phyloP scores from a whole-genome alignment of 2,329 filamentous ascomycete genomes.

The Furcasterigmium sp. region DNA sequence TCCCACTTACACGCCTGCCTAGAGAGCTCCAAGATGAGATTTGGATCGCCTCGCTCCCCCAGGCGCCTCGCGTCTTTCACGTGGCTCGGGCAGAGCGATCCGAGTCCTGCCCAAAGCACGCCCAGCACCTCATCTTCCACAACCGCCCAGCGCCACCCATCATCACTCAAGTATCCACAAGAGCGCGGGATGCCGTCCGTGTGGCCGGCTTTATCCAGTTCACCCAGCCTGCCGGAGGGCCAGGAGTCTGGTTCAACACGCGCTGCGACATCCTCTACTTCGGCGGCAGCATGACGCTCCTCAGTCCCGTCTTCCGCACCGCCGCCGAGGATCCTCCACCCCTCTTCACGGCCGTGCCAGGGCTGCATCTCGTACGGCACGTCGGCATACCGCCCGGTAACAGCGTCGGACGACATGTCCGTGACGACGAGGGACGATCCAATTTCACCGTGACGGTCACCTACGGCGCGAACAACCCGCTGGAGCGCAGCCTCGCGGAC shows the following conservation, averaged over 20 bases:
- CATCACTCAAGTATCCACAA: not conserved
- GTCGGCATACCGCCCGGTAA: not conserved
- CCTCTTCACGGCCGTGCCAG: not conserved
- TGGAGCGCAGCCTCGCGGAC: too few species aligned
- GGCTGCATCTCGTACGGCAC: not conserved
- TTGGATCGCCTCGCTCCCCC: not conserved
- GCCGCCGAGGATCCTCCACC: not conserved
- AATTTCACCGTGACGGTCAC: too few species aligned
- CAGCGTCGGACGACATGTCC: too few species aligned
- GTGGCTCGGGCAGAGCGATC: not conserved
- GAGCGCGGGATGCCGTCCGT: not conserved
- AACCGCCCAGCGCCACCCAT: not conserved
- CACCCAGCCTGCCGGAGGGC: not conserved
- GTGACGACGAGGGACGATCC: too few species aligned
- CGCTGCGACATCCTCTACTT: not conserved
- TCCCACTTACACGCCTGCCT: not conserved
- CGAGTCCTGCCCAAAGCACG: too few species aligned
- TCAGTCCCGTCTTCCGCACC: not conserved
- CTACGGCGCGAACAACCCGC: too few species aligned
- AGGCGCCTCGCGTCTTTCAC: constrained; percentile 1
- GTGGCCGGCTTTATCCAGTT: not conserved
- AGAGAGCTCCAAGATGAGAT: not conserved
- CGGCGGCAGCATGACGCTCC: not conserved
- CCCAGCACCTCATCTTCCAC: not conserved
- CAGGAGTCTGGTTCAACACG: not conserved